Evolutionary conservation across 495 filamentous ascomycete species (phyloP), one percentile per base, ranked within the genome.

Genomic region (Parachaetomium inaequale): DNA sequence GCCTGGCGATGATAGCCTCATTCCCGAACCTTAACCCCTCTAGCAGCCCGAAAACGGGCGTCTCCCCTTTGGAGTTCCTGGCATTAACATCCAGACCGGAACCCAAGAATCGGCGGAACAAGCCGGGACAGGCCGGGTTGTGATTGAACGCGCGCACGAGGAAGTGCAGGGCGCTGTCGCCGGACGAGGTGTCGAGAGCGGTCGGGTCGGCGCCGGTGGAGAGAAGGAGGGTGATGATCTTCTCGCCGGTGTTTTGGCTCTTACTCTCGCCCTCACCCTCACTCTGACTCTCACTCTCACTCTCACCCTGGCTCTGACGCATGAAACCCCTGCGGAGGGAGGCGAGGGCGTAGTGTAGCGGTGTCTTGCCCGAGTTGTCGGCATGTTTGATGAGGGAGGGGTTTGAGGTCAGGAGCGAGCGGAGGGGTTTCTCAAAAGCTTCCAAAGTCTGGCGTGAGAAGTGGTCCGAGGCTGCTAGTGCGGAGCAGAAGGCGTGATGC

Each of bases 61-160:
- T 73, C 50, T 73, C 68, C 15, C 72, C 72, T 15, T 31, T 40
- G 8, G 47, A 42, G 43, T 78, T 71, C 11, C 66, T 64, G 8
- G 60, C 69, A 58, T 78, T 75, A 19, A 76, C 68, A 29, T 67
- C 59, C 12, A 66, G 34, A 7, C 73, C 73, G 15, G 65, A 47
- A 25, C 49, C 26, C 25, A 75, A 52, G 26, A 72, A 64, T 12
- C 57, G 62, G 32, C 59, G 53, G 14, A 73, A 59, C 17, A 68
- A 49, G 8, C 12, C 10, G 36, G 26, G 60, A 17, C 55, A 49
- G 29, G 58, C 26, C 28, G 60, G 56, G 31, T 61, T 62, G 2
- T 11, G 14, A 25, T 58, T 43, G 5, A 61, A 19, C 6, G 36
- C 12, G 21, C 32, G 8, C 11, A 45, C 46, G 8, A 69, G 51